Base-by-base conservation (phyloP, 805 yeast genomes). In the Saturnispora saitoi region DNA sequence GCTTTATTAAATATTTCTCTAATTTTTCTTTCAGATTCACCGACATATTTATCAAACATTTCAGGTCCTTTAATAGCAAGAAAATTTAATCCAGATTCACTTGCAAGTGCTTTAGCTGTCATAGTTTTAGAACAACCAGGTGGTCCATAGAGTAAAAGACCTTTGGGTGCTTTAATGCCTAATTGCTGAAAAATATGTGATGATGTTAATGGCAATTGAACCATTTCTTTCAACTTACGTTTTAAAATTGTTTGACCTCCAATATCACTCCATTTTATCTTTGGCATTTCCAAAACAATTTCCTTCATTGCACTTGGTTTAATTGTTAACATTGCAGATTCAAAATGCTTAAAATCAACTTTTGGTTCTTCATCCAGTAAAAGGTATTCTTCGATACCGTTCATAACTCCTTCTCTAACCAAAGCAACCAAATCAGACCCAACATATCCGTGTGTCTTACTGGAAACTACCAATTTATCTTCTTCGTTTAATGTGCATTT, bases 251-350 rank as follows among this genome's bases (percentile, higher is more conserved):
- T 82, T 64, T 93, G 98, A 3, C 99, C 99, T 12, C 98, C 98
- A 58, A 93, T 90, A 67, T 93, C 99, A 17, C 77, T 68, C 98
- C 99, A 93, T 52, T 77, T 75, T 0, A 90, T 95, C 58, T 87
- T 86, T 9, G 99, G 98, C 78, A 90, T 86, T 58, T 93, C 99
- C 45, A 93, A 70, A 49, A 89, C 83, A 46, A 91, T 86, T 63
- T 93, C 99, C 50, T 96, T 76, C 99, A 93, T 93, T 2, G 98
- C 98, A 51, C 95, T 85, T 2, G 99, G 98, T 45, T 95, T 73
- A 2, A 93, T 80, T n/a, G 86, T 90, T 1, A 79, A 66, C 62
- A 89, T 65, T 0, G 97, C 90, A 20, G 64, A 65, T 43, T 80
- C 80, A n/a, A 91, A 71, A 58, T 91, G 95, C 0, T 61, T 63